phyloP scores from a whole-genome alignment of 768 basidiomycete species.

The Rhodotorula graminis region DNA sequence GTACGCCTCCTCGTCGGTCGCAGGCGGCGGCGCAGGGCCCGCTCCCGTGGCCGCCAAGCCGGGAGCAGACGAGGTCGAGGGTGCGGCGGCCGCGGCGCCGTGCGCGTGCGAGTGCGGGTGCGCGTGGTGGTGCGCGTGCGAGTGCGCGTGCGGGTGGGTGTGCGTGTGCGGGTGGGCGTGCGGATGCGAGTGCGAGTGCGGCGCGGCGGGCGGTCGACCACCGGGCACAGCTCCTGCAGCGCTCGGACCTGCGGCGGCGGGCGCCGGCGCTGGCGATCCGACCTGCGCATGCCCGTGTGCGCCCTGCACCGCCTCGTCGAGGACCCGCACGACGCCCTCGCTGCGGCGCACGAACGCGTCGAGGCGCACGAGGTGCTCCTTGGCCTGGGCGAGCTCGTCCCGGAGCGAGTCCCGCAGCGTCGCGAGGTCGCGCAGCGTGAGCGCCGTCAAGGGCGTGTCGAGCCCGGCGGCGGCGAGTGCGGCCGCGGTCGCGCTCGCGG shows the following conservation, averaged over 20 bases:
- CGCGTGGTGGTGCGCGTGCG: neutral
- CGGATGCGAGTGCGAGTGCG: neutral
- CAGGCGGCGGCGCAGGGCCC: too few relatives aligned
- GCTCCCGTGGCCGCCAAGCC: too few relatives aligned
- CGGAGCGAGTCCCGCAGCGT: constrained; percentile 2
- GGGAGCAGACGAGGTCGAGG: neutral
- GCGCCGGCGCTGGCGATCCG: too few relatives aligned
- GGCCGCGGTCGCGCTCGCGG: too few relatives aligned
- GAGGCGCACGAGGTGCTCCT: constrained; percentile 12
- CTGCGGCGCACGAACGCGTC: constrained; percentile 22
- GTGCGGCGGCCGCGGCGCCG: neutral
- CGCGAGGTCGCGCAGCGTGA: constrained; percentile 16
- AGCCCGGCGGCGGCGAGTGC: neutral
- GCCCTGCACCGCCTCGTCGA: constrained; percentile 5
- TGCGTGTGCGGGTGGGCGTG: neutral
- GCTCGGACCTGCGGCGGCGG: neutral
- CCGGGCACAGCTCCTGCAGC: neutral
- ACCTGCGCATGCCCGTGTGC: too few relatives aligned
- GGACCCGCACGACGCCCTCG: constrained; percentile 12
- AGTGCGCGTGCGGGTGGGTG: neutral
- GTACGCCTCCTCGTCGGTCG: constrained; percentile 18
- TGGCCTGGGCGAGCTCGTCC: constrained; percentile 1
- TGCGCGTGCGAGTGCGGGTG: neutral
- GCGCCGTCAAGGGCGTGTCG: neutral
- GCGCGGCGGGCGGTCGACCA: neutral